phyloP scores from a whole-genome alignment of 306 rosid genomes.

The Hippophae rhamnoides region DNA sequence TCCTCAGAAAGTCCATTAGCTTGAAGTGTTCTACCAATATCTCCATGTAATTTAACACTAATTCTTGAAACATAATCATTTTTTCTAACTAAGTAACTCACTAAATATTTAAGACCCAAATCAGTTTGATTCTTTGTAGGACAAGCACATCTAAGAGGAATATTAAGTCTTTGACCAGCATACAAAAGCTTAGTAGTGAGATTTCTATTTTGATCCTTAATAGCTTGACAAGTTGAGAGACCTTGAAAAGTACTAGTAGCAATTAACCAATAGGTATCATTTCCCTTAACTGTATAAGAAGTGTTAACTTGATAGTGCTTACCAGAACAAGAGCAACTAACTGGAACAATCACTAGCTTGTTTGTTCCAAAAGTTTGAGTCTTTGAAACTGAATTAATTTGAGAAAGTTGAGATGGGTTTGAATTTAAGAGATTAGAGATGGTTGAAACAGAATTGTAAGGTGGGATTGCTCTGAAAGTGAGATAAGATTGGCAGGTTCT shows the following conservation, averaged over 20 bases:
- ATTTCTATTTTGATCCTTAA: slow-evolving; percentile 30
- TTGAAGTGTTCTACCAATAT: slow-evolving; percentile 18
- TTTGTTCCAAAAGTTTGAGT: slow-evolving; percentile 37
- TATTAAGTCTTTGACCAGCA: slow-evolving; percentile 30
- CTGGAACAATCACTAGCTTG: slow-evolving; percentile 56
- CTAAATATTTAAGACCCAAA: slow-evolving; percentile 37
- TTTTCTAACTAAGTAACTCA: slow-evolving; percentile 39
- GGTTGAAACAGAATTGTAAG: slow-evolving; percentile 48
- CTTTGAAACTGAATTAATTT: slow-evolving; percentile 38
- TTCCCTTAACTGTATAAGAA: slow-evolving; percentile 22
- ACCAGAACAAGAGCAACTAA: slow-evolving; percentile 66
- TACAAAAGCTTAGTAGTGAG: slow-evolving; percentile 2
- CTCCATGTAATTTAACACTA: slow-evolving; percentile 32
- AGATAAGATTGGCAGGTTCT: slow-evolving; percentile 66
- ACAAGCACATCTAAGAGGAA: slow-evolving; percentile 94
- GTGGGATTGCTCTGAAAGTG: slow-evolving; percentile 62
- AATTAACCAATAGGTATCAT: slow-evolving; percentile 22
- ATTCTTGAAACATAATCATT: slow-evolving; percentile 35
- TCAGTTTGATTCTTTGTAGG: slow-evolving; percentile 66
- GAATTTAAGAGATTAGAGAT: slow-evolving; percentile 49
- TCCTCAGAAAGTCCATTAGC: slow-evolving; percentile 51
- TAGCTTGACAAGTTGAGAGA: slow-evolving; percentile 71
- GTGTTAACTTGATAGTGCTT: slow-evolving; percentile 55
- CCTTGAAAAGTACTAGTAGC: slow-evolving; percentile 61
- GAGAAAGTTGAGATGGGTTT: slow-evolving; percentile 47